Evolutionary conservation across 345 rosid genomes (phyloP).

Genomic region (Citrus unshiu): DNA sequence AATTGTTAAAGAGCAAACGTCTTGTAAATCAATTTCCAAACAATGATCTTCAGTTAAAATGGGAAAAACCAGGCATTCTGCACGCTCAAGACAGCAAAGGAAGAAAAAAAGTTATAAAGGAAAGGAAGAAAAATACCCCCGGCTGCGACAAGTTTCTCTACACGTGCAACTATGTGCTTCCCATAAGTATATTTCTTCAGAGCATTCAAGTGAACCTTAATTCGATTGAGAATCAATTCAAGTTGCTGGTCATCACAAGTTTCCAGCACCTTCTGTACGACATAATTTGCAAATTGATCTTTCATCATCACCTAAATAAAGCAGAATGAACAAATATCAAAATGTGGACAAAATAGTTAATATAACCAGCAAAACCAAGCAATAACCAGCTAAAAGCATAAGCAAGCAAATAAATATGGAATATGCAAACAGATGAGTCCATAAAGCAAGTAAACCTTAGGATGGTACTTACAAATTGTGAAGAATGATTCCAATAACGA

Average conservation of each 20-base stretch:
- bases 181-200: conserved; percentile 93
- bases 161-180: conserved; percentile 96
- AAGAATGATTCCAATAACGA: background rate
- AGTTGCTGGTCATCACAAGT: conserved; percentile 92
- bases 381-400: background rate
- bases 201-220: conserved; percentile 84
- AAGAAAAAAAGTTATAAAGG: background rate
- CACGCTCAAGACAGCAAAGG: background rate
- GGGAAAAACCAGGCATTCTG: background rate
- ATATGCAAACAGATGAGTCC: background rate
- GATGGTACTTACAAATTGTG: background rate
- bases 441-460: background rate
- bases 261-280: conserved; percentile 97
- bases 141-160: conserved; percentile 93
- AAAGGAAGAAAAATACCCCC: conserved; percentile 55
- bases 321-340: conserved; percentile 8
- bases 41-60: background rate
- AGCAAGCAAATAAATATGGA: background rate
- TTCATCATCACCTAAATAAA: conserved; percentile 86
- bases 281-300: conserved; percentile 98
- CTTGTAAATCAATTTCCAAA: background rate
- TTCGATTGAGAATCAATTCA: conserved; percentile 76
- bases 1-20: background rate
- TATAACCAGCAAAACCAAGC: background rate
- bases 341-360: background rate